Percentiles rank a stretch among this genome's conserved stretches.
These are phyloP conservation scores for Rubia balearica DNA, from an alignment of 305 asterid species.

Conservation along the genomic window DNA sequence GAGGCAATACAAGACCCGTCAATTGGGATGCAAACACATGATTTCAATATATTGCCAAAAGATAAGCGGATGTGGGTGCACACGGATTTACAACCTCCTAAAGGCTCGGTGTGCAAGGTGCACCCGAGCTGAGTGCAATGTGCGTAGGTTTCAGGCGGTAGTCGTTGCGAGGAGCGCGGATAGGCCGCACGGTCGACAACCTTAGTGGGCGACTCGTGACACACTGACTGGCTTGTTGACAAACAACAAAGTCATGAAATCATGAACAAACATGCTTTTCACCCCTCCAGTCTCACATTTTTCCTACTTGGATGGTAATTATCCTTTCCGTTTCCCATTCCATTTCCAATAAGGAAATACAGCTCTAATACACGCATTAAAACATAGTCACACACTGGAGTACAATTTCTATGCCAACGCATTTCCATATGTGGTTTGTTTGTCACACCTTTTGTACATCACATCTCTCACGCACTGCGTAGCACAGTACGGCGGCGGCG, in stretches of 20 bases:
- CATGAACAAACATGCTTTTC: not conserved
- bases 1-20: no score
- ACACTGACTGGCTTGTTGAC: not conserved
- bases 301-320: not conserved
- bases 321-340: not conserved
- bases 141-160: no score
- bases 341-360: not conserved
- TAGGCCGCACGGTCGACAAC: no score
- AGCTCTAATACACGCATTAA: not conserved
- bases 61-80: no score
- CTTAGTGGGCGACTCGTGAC: no score
- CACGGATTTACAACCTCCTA: no score
- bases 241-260: not conserved
- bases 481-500: not conserved
- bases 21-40: no score
- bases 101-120: no score
- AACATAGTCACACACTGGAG: not conserved
- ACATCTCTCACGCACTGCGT: conserved; percentile 2
- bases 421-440: not conserved
- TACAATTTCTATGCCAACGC: conserved; percentile 4
- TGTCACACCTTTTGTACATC: not conserved
- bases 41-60: no score
- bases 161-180: no score
- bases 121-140: no score
- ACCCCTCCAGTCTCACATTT: no score